These are phyloP conservation scores for Aspergillus nomiae DNA, from an alignment of 2,329 filamentous ascomycete species.

Conservation along the genomic window DNA sequence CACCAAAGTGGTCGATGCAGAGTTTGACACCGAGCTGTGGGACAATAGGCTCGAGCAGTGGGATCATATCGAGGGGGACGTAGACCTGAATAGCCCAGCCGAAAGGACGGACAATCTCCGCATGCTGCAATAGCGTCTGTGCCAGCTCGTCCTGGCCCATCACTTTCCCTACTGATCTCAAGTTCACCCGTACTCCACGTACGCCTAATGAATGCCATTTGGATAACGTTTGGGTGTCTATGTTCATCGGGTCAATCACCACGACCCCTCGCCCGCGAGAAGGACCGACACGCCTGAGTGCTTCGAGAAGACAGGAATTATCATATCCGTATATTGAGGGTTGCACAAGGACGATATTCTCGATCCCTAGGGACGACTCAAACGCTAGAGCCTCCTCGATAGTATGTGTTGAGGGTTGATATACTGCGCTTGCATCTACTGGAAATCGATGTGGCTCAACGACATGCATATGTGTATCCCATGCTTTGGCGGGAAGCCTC, in stretches of 20 bases:
- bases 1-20: slow-evolving; percentile 63
- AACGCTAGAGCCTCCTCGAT: slow-evolving; percentile 56
- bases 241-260: slow-evolving; percentile 53
- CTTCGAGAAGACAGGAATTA: slow-evolving; percentile 61
- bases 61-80: slow-evolving; percentile 54
- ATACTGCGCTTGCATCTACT: slow-evolving; percentile 51
- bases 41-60: slow-evolving; percentile 52
- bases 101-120: slow-evolving; percentile 51
- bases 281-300: slow-evolving; percentile 53
- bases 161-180: slow-evolving; percentile 54
- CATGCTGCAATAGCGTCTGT: slow-evolving; percentile 49
- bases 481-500: slow-evolving; percentile 43
- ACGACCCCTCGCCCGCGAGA: slow-evolving; percentile 58
- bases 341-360: slow-evolving; percentile 62
- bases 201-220: slow-evolving; percentile 62
- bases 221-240: slow-evolving; percentile 42
- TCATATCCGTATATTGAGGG: slow-evolving; percentile 64
- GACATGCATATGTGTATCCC: slow-evolving; percentile 68
- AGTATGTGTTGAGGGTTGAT: slow-evolving; percentile 54
- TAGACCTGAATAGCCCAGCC: slow-evolving; percentile 64
- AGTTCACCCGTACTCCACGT: slow-evolving; percentile 61
- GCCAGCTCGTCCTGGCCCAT: slow-evolving; percentile 46
- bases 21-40: slow-evolving; percentile 54
- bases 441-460: slow-evolving; percentile 57
- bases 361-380: slow-evolving; percentile 53